Conservation (phyloP, 176 grass and related monocot species). For the Avena insularis region DNA sequence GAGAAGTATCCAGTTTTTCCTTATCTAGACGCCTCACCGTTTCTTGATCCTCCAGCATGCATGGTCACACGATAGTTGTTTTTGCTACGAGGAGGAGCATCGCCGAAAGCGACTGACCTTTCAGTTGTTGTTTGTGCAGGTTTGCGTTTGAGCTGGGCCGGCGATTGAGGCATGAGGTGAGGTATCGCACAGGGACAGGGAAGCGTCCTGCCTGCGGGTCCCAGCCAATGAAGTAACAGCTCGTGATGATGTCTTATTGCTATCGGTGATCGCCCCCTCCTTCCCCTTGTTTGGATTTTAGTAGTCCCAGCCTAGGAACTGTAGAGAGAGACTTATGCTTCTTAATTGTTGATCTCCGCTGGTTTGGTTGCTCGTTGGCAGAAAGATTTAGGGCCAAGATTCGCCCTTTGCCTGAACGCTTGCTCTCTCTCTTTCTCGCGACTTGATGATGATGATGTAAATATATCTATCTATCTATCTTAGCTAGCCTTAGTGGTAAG, state of each 20-base stretch:
- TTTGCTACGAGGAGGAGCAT: conserved; percentile 1
- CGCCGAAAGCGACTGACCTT: conserved; percentile 46
- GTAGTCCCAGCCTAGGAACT: conserved; percentile 26
- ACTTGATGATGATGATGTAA: conserved; percentile 44
- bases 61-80: conserved; percentile 39
- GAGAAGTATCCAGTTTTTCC: not conserved
- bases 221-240: conserved; percentile 49
- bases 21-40: no score
- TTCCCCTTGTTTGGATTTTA: conserved; percentile 37
- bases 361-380: conserved; percentile 36
- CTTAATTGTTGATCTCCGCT: conserved; percentile 25
- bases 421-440: not conserved
- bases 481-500: not conserved
- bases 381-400: conserved; percentile 50
- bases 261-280: conserved; percentile 8
- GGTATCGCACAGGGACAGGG: conserved; percentile 3
- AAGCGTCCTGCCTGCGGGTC: conserved; percentile 17
- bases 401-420: not conserved
- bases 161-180: conserved; percentile 37
- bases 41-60: conserved; percentile 27
- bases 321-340: conserved; percentile 36
- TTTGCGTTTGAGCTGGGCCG: conserved; percentile 25
- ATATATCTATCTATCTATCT: conserved; percentile 43
- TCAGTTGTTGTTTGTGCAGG: conserved; percentile 48
- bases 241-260: conserved; percentile 26